Evolutionary conservation across 176 grass and related monocot species (phyloP), one percentile per base, ranked within the genome.

Genomic region (Alopecurus myosuroides): DNA sequence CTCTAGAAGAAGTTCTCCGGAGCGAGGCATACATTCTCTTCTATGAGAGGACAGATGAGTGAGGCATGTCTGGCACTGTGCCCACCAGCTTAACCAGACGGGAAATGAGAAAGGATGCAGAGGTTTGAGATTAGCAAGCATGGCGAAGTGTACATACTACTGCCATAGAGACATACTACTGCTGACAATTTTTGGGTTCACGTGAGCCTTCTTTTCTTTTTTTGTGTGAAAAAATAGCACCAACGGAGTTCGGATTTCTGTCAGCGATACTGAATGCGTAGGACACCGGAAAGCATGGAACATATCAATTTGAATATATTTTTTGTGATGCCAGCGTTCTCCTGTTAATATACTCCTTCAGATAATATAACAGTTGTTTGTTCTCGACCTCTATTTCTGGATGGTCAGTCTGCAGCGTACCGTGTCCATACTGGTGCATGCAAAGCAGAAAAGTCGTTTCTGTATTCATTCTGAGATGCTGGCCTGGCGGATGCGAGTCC

Each of bases 1-100:
- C 87, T 66, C 64, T 95, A 58, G 82, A 84, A 34, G 85, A 98
- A 83, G 93, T 98, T 76, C 82, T 93, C 37, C 66, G 76, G 31
- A 79, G 87, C 3, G 83, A 98, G 65, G 91, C 93, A 8, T 90
- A 91, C 50, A 76, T 95, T 62, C 61, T 98, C 64, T 98, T 98
- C 77, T 98, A 95, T 69, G 95, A 98, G 76, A 95, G 87, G 66
- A 22, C 91, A 45, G 74, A 82, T 79, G 36, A 39, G 58, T 73
- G 68, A 88, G 69, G 78, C 35, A 29, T 48, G 50, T 6, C 56
- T 76, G 46, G 18, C 4, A 34, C 9, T 42, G 37, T 45, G 44
- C 39, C 37, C 39, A 45, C 77, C 25, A 64, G 28, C 20, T 77
- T 77, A 36, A n/a, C 26, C 28, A 73, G 28, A 66, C 75, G 46